These are phyloP conservation scores for Neofusicoccum laricinum DNA, from an alignment of 2,329 filamentous ascomycete genomes.

Conservation along the genomic window DNA sequence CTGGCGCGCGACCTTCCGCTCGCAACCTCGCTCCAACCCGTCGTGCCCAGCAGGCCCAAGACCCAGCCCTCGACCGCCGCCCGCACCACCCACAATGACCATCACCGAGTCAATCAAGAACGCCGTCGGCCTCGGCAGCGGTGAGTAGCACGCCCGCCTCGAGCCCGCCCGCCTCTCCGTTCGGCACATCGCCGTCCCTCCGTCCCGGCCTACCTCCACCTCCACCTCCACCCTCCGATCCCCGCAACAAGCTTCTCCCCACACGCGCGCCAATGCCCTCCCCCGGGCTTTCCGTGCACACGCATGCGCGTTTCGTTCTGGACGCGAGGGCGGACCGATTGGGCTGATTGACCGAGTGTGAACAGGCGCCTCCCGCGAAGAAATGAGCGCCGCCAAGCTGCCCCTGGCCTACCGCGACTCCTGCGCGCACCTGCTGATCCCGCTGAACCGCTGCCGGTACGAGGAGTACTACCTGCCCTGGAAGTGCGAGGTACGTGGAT, in stretches of 20 bases:
- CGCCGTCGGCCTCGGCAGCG: slow-evolving; percentile 44
- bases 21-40: neutral
- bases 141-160: slow-evolving; percentile 17
- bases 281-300: neutral
- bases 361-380: slow-evolving; percentile 59
- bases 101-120: slow-evolving; percentile 47
- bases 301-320: too few relatives aligned
- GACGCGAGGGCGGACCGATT: too few relatives aligned
- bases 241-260: too few relatives aligned
- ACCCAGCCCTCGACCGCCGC: neutral
- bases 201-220: neutral
- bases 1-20: neutral
- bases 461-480: slow-evolving; percentile 93
- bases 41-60: neutral
- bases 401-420: slow-evolving; percentile 91
- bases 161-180: neutral
- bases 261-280: neutral
- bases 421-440: slow-evolving; percentile 92
- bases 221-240: neutral
- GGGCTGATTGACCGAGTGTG: neutral
- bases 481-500: slow-evolving; percentile 82
- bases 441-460: slow-evolving; percentile 89
- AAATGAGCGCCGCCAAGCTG: slow-evolving; percentile 88
- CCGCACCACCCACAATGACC: slow-evolving; percentile 30
- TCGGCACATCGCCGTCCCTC: neutral